Percentiles rank a stretch among this genome's conserved stretches.
These are phyloP conservation scores for Parathielavia appendiculata DNA, from an alignment of 495 filamentous ascomycete genomes.

Conservation along the genomic window DNA sequence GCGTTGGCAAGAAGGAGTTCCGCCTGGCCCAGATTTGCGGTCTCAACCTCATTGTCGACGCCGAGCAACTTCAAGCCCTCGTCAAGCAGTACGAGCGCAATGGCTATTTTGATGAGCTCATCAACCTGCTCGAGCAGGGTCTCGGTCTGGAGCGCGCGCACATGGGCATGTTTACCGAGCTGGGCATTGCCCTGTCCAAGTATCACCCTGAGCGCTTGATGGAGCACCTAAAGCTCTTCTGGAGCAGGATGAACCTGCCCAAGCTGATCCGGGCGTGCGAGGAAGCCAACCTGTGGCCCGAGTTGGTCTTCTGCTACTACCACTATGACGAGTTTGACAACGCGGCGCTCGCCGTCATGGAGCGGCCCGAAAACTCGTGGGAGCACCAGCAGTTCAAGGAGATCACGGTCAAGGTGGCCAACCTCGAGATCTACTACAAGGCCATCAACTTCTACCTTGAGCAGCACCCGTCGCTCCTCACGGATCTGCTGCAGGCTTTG, in stretches of 20 bases:
- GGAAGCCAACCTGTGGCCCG: conserved; percentile 94
- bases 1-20: conserved; percentile 98
- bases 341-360: conserved; percentile 97
- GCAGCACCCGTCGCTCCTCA: conserved; percentile 91
- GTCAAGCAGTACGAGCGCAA: conserved; percentile 95
- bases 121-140: conserved; percentile 88
- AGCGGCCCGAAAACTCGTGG: conserved; percentile 96
- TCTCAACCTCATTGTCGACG: conserved; percentile 97
- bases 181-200: conserved; percentile 92
- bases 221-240: conserved; percentile 99
- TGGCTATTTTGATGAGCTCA: conserved; percentile 98
- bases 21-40: conserved; percentile 98
- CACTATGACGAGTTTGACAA: conserved; percentile 99
- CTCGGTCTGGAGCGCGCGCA: conserved; percentile 81
- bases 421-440: conserved; percentile 98
- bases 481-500: conserved; percentile 87
- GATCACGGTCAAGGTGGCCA: conserved; percentile 95
- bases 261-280: conserved; percentile 96
- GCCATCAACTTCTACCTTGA: conserved; percentile 97
- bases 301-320: conserved; percentile 97
- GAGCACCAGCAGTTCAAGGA: conserved; percentile 99
- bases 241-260: conserved; percentile 96
- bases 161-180: conserved; percentile 92
- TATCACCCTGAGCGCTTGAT: conserved; percentile 95
- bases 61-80: conserved; percentile 88